A percentile compares a stretch with the other conserved stretches of the same genome.
These are phyloP conservation scores for Saccharomycopsis sp. DNA, from an alignment of 805 yeast species.

Conservation along the genomic window DNA sequence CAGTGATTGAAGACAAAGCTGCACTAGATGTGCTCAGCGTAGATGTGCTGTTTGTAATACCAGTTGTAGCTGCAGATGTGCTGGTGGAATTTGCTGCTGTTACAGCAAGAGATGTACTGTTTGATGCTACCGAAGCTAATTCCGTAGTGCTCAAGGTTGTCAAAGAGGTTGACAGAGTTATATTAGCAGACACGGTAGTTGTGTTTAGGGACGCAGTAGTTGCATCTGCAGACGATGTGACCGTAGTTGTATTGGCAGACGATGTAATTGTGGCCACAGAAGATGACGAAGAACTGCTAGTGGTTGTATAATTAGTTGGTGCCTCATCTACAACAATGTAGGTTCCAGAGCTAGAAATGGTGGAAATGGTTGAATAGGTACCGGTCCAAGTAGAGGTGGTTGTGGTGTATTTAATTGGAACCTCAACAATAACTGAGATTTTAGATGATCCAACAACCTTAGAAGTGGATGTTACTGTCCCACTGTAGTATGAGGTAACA, in stretches of 20 bases:
- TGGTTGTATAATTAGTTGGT: too few species aligned
- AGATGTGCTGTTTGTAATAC: background rate
- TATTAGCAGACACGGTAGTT: background rate
- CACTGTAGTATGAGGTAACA: background rate
- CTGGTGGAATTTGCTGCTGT: too few species aligned
- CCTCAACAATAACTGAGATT: background rate
- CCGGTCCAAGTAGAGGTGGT: constrained; percentile 10
- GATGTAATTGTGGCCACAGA: too few species aligned
- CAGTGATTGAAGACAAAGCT: too few species aligned
- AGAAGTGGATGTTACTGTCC: background rate
- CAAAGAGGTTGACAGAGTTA: background rate
- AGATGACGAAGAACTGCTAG: too few species aligned
- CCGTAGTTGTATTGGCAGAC: background rate
- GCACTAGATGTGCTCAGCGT: too few species aligned
- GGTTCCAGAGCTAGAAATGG: background rate
- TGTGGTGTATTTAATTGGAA: constrained; percentile 3
- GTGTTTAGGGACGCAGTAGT: background rate
- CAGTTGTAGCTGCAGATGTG: background rate
- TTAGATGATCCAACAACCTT: constrained; percentile 1
- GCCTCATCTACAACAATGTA: background rate
- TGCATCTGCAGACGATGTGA: background rate
- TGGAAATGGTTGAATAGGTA: constrained; percentile 1
- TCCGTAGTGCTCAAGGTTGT: too few species aligned
- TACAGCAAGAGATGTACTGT: too few species aligned
- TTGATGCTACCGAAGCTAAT: too few species aligned